Base-by-base conservation (phyloP, 306 rosid genomes). In the Hippophae gyantsensis region DNA sequence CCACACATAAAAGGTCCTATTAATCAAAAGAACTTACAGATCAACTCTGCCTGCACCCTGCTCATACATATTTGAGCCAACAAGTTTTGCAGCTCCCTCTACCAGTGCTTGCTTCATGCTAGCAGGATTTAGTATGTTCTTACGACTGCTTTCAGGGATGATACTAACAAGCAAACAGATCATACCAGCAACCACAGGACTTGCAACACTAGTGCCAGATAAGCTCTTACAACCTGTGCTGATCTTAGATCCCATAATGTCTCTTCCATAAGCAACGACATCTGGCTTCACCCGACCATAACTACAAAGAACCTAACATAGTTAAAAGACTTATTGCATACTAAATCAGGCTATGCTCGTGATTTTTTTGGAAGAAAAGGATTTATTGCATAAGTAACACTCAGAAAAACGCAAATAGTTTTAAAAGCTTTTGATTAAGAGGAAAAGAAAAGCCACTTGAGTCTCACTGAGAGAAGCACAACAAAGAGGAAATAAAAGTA, bases 1-100 rank as follows among this genome's bases (percentile, higher is more conserved):
- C 13, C 48, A 69, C 44, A 41, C 26, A 13, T 42, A 65, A 26
- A 56, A 59, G 10, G 5, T 43, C 49, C n/a, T 49, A 49, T 12
- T 6, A 40, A 72, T 49, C 56, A 63, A 58, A 48, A 70, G 42
- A 73, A 76, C 99, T 73, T 84, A 87, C 96, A 92, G 78, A 75
- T 92, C 86, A 75, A 88, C 96, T 75, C 99, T 76, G 72, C 99
- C 99, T 59, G 99, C 99, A 70, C 99, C 99, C 77, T 92, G 96
- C 76, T 92, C 96, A 61, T 78, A 92, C 84, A 92, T 78, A 76
- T 85, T 92, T 9, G 96, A 93, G 64, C 96, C 93, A 63, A 77
- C 48, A 47, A 92, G 95, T 76, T 83, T 88, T 3, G 93, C 84
- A 65, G 99, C 99, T 69, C 99, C 96, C 85, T 92, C 96, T 14